A percentile compares a stretch with the other conserved stretches of the same genome.
phyloP scores from a whole-genome alignment of 78 protist genomes.

The Dictyostelium discoideum region dicty_2.7 NC_007088.5:130501-131000 shows the following conservation, averaged over 20 bases:
- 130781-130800: conserved; percentile 89
- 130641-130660: conserved; percentile 90
- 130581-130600: conserved; percentile 82
- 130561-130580: conserved; percentile 95
- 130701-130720: conserved; percentile 91
- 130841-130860: conserved; percentile 96
- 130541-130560: conserved; percentile 82
- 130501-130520: conserved; percentile 88
- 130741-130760: conserved; percentile 92
- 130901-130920: conserved; percentile 97
- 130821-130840: conserved; percentile 93
- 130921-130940: conserved; percentile 97
- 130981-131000: neutral
- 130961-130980: too few relatives aligned
- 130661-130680: conserved; percentile 97
- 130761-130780: conserved; percentile 85
- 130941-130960: neutral
- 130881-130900: conserved; percentile 96
- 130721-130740: conserved; percentile 94
- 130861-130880: conserved; percentile 79
- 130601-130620: conserved; percentile 83
- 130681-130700: conserved; percentile 97
- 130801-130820: conserved; percentile 90
- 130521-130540: conserved; percentile 82
- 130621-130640: conserved; percentile 84